Conservation (phyloP, 1,139 yeast genomes). For the Saccharomyces hybrid region DNA sequence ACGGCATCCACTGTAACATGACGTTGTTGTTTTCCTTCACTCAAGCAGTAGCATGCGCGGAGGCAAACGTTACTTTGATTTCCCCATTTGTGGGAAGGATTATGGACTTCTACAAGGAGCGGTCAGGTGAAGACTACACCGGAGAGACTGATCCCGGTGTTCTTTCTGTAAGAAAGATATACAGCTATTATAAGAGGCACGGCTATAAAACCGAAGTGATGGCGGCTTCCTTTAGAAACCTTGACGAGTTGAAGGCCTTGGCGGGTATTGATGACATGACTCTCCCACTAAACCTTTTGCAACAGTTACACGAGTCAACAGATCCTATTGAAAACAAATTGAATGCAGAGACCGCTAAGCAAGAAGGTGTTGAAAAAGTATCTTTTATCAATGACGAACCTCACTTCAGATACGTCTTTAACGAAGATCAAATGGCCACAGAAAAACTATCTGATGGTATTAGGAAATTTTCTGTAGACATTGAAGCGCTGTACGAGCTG, state of each 20-base stretch:
- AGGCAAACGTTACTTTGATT: constrained; percentile 88
- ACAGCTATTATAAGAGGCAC: constrained; percentile 94
- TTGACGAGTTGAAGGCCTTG: constrained; percentile 89
- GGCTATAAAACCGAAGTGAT: constrained; percentile 94
- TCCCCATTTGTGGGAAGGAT: constrained; percentile 99
- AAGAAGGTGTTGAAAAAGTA: constrained; percentile 54
- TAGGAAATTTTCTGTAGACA: constrained; percentile 91
- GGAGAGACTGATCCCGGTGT: constrained; percentile 92
- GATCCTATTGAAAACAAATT: constrained; percentile 74
- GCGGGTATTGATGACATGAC: constrained; percentile 97
- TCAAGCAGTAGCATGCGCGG: constrained; percentile 98
- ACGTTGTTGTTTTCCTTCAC: constrained; percentile 89
- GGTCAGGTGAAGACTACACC: constrained; percentile 79
- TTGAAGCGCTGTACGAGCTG: constrained; percentile 67
- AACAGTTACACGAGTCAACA: constrained; percentile 70
- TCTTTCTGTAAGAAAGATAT: constrained; percentile 72
- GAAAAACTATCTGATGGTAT: constrained; percentile 97
- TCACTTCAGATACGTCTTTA: constrained; percentile 77
- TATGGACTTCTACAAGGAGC: constrained; percentile 94
- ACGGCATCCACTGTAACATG: constrained; percentile 90
- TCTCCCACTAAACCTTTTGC: constrained; percentile 85
- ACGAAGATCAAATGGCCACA: constrained; percentile 97
- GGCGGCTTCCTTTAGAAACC: constrained; percentile 99
- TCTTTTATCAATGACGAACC: constrained; percentile 79
- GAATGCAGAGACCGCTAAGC: constrained; percentile 50